phyloP scores from a whole-genome alignment of 1,139 yeast species.

The Sugiyamaella grinbergsii region DNA sequence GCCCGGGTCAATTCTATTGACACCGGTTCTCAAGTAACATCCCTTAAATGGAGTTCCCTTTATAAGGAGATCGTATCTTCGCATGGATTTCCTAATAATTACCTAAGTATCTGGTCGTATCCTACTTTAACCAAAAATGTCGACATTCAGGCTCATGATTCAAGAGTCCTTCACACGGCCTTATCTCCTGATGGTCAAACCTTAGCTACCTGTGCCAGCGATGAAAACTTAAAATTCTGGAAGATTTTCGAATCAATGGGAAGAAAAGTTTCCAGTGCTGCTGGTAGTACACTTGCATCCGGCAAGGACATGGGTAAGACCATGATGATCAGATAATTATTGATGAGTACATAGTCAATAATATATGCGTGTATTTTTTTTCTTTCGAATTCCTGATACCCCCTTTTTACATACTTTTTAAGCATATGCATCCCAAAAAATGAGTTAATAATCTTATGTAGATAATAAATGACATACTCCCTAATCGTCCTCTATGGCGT shows the following conservation, averaged over 20 bases:
- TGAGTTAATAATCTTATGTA: background rate
- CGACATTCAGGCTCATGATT: conserved; percentile 87
- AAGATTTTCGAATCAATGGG: conserved; percentile 71
- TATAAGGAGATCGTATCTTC: conserved; percentile 89
- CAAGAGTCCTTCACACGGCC: conserved; percentile 80
- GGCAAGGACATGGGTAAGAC: conserved; percentile 46
- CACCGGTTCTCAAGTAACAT: conserved; percentile 91
- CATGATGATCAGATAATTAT: conserved; percentile 49
- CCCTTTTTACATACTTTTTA: conserved; percentile 1
- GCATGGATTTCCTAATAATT: conserved; percentile 90
- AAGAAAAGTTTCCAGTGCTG: conserved; percentile 37
- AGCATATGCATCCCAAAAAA: background rate
- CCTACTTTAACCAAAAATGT: conserved; percentile 88
- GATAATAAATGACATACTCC: background rate
- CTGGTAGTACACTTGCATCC: conserved; percentile 34
- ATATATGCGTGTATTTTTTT: background rate
- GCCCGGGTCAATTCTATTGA: conserved; percentile 83
- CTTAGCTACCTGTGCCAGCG: conserved; percentile 93
- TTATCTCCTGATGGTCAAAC: conserved; percentile 89
- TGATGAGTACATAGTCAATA: conserved; percentile 6
- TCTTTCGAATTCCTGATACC: background rate
- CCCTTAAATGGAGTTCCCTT: conserved; percentile 84
- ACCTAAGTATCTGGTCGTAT: conserved; percentile 79
- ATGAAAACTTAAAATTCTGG: conserved; percentile 96
- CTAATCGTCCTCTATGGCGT: conserved; percentile 19